Conservation (phyloP, 805 yeast species). For the Wickerhamomyces ciferrii region DNA sequence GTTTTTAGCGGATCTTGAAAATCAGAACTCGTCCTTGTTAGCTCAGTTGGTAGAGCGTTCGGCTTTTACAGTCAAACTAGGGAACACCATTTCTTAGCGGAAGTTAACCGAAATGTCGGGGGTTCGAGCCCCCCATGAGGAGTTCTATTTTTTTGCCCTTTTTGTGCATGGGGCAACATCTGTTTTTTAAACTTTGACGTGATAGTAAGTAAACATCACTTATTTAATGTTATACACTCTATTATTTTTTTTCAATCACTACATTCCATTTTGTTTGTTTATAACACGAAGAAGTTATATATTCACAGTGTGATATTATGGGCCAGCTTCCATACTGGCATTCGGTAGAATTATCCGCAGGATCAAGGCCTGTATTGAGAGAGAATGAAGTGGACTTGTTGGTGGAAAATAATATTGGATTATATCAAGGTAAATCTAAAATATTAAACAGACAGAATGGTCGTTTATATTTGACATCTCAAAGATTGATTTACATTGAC, state of each 20-base stretch:
- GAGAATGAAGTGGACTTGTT: slow-evolving; percentile 46
- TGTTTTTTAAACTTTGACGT: no score
- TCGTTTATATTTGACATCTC: slow-evolving; percentile 69
- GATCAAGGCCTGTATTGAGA: slow-evolving; percentile 32
- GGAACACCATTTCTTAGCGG: neutral
- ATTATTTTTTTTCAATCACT: no score
- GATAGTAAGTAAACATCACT: no score
- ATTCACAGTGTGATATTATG: neutral
- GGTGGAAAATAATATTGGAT: slow-evolving; percentile 56
- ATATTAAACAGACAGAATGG: slow-evolving; percentile 66
- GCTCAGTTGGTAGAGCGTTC: slow-evolving; percentile 5
- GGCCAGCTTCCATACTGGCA: slow-evolving; percentile 24
- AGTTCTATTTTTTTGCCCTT: slow-evolving; percentile 4
- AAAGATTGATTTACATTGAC: slow-evolving; percentile 70
- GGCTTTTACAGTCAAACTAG: slow-evolving; percentile 1
- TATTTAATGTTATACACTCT: no score
- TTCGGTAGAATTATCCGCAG: slow-evolving; percentile 29
- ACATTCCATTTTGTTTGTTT: no score
- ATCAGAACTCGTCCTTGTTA: slow-evolving; percentile 6
- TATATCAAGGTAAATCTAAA: slow-evolving; percentile 74
- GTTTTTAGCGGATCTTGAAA: no score
- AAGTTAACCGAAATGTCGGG: slow-evolving; percentile 1
- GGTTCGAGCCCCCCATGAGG: slow-evolving; percentile 4
- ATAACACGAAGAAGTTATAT: no score
- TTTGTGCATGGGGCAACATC: no score